These are phyloP conservation scores for Colletotrichum nymphaeae DNA, from an alignment of 2,329 filamentous ascomycete genomes.

Conservation along the genomic window DNA sequence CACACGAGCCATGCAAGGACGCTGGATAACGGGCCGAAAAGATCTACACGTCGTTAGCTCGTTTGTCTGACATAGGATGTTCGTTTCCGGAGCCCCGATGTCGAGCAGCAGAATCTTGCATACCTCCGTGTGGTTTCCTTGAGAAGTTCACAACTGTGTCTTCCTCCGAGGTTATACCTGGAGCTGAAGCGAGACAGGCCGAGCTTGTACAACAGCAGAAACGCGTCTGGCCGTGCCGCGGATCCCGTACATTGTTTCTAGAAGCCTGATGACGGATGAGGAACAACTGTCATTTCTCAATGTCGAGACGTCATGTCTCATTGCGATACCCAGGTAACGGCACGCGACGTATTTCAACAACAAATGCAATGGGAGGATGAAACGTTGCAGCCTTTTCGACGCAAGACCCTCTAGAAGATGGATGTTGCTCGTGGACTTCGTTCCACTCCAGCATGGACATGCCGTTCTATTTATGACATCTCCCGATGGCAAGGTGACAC, in stretches of 20 bases:
- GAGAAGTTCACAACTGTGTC: not conserved
- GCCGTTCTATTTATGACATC: not conserved
- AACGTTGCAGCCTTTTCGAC: not conserved
- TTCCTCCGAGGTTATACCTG: not conserved
- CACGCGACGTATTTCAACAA: not conserved
- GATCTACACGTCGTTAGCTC: not conserved
- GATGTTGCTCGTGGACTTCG: not conserved
- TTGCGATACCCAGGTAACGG: not conserved
- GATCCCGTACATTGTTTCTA: not conserved
- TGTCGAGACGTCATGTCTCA: not conserved
- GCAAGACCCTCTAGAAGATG: not conserved
- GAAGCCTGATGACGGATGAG: not conserved
- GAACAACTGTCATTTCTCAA: not conserved
- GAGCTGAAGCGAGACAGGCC: not conserved
- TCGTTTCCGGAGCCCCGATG: not conserved
- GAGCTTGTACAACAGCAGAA: not conserved
- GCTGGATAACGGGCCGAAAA: conserved; percentile 14
- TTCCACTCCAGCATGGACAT: not conserved
- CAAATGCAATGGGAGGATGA: not conserved
- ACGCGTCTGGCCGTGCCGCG: not conserved
- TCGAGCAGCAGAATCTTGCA: not conserved
- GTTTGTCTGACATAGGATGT: conserved; percentile 17
- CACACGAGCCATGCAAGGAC: not conserved
- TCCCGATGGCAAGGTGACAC: not conserved
- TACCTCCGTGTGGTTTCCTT: not conserved